Conservation (phyloP, 305 asterid species). For the Fraxinus ornus region DNA sequence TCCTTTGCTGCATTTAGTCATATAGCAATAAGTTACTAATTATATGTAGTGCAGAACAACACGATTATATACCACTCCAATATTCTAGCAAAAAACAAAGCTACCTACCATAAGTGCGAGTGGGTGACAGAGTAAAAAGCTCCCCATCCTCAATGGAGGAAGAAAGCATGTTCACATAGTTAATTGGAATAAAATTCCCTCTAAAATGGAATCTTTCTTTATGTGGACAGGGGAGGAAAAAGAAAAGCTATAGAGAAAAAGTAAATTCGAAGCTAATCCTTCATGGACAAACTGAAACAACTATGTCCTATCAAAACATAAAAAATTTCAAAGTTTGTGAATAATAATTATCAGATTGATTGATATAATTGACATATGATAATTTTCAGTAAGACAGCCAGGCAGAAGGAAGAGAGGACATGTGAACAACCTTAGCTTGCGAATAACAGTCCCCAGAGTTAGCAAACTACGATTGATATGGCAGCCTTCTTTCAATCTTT, state of each 20-base stretch:
- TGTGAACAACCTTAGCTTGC: slow-evolving; percentile 75
- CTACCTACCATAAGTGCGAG: neutral
- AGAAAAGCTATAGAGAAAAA: neutral
- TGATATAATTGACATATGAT: neutral
- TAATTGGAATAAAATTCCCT: slow-evolving; percentile 10
- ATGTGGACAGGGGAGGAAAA: neutral
- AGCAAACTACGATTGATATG: slow-evolving; percentile 96
- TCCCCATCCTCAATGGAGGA: neutral
- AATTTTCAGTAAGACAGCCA: slow-evolving; percentile 13
- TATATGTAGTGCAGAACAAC: neutral
- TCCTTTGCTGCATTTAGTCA: slow-evolving; percentile 74
- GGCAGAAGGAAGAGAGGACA: slow-evolving; percentile 4
- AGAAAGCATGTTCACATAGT: neutral
- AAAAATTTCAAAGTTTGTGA: neutral
- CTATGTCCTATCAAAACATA: neutral
- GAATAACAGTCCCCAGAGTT: slow-evolving; percentile 89
- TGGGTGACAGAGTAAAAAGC: neutral
- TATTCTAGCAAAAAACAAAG: neutral
- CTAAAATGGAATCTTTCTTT: slow-evolving; percentile 11
- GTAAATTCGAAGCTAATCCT: neutral
- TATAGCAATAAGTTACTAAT: slow-evolving; percentile 5
- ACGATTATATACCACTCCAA: neutral
- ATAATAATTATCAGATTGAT: neutral
- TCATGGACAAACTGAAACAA: neutral
- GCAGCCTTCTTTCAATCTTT: slow-evolving; percentile 97